Conservation (phyloP, 768 basidiomycete species). For the Rossbeevera mucosa region DNA sequence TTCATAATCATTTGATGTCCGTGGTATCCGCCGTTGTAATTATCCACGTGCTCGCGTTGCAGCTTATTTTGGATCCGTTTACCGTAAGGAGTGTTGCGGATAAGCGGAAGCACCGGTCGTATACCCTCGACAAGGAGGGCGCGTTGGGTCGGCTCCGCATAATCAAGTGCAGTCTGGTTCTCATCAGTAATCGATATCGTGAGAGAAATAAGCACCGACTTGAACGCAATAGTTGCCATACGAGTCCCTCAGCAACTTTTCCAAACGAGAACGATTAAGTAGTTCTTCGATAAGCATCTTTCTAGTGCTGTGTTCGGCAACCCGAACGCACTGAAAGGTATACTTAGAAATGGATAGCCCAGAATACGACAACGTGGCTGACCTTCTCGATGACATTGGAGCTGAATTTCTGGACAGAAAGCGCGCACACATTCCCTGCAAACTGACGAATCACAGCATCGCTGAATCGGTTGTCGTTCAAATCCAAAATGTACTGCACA, state of each 20-base stretch:
- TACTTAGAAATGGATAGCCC: neutral
- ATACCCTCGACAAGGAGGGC: slow-evolving; percentile 93
- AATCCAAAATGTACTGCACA: slow-evolving; percentile 96
- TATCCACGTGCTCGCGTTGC: slow-evolving; percentile 87
- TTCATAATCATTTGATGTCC: slow-evolving; percentile 57
- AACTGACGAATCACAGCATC: slow-evolving; percentile 98
- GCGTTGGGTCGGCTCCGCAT: slow-evolving; percentile 92
- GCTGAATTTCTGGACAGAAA: slow-evolving; percentile 99
- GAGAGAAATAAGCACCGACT: slow-evolving; percentile 36
- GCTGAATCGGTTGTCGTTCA: slow-evolving; percentile 98
- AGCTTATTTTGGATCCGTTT: slow-evolving; percentile 99
- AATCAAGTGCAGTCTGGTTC: slow-evolving; percentile 88
- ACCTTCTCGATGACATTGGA: slow-evolving; percentile 99
- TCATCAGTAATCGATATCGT: slow-evolving; percentile 13
- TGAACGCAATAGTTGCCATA: slow-evolving; percentile 96
- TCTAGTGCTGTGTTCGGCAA: slow-evolving; percentile 91
- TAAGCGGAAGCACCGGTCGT: slow-evolving; percentile 95
- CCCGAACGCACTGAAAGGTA: slow-evolving; percentile 65
- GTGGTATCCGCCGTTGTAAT: slow-evolving; percentile 52
- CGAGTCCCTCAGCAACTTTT: slow-evolving; percentile 93
- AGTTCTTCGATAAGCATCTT: slow-evolving; percentile 95
- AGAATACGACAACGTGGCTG: slow-evolving; percentile 1
- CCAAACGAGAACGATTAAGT: slow-evolving; percentile 88
- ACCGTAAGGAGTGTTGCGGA: slow-evolving; percentile 98
- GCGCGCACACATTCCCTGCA: slow-evolving; percentile 92